Base-by-base conservation (phyloP, 2,329 filamentous ascomycete genomes). In the Cucurbitaria berberidis region DNA sequence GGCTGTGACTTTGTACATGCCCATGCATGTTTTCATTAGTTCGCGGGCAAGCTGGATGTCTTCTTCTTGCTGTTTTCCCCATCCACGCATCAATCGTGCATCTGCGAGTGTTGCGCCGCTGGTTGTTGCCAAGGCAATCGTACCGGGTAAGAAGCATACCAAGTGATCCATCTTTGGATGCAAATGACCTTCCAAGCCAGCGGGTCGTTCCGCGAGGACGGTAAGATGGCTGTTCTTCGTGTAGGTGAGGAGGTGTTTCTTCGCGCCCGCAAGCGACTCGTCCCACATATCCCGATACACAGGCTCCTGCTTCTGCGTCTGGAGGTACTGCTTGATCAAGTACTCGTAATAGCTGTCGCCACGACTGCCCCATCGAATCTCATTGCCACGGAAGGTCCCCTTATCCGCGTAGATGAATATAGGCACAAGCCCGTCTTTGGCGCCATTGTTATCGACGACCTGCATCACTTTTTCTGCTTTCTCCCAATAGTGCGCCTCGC, bases 321-420 rank as follows among this genome's bases (percentile, higher is more conserved):
- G 95, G 18, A 97, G 82, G 72, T 96, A 98, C 74, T 99, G 95
- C 79, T 99, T 99, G 80, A 98, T 96, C 45, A 99, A 85, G 74
- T 99, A 99, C 77, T 99, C 84, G 77, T 99, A 99, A 78, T 98
- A 99, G 42, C 93, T 97, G 78, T 99, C 95, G 40, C 95, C 95
- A 56, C 95, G 86, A 73, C 91, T 97, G 34, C 95, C 95, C 19
- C 98, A 82, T 16, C 95, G 89, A 67, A 99, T 93, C 69, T 97
- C 96, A 18, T 86, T 77, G 18, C 91, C 91, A 45, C 86, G 84
- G 77, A 98, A 99, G 47, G 86, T 79, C 51, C 95, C 95, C 11
- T 80, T 86, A 24, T 87, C 84, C 3, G 95, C 86, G 72, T 91
- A 87, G 62, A 99, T 89, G 76, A 89, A 98, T 67, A 98, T 98